Evolutionary conservation across 208 protist species (phyloP).

Genomic region (Wallacemonas sp.): DNA sequence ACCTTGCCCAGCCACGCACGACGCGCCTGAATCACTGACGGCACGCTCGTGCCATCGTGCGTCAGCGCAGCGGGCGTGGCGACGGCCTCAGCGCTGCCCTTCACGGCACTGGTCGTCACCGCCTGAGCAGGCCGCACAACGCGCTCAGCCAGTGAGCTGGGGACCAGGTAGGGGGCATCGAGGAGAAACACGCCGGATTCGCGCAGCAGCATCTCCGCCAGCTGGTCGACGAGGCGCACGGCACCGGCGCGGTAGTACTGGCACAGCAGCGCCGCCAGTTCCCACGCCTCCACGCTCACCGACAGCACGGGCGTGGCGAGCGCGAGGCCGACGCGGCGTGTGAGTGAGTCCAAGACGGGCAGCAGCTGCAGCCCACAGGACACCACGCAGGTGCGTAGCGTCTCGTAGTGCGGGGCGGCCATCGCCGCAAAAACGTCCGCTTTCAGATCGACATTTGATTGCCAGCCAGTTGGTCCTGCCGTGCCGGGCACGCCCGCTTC

Average conservation of each 20-base stretch:
- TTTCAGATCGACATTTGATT: constrained; percentile 17
- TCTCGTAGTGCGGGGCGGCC: constrained; percentile 42
- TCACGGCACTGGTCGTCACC: too few relatives aligned
- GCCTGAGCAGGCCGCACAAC: constrained; percentile 22
- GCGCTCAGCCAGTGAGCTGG: constrained; percentile 23
- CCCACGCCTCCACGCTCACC: constrained; percentile 47
- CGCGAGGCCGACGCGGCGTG: constrained; percentile 43
- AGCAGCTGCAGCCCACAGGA: constrained; percentile 53
- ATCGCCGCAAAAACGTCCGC: constrained; percentile 56
- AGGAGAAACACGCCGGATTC: constrained; percentile 52
- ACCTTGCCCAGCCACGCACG: constrained; percentile 21
- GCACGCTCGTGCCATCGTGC: constrained; percentile 12
- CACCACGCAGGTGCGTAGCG: constrained; percentile 30
- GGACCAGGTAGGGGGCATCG: constrained; percentile 41
- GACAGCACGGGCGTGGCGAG: constrained; percentile 46
- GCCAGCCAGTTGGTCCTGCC: background rate
- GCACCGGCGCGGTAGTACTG: constrained; percentile 57
- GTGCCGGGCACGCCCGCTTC: background rate
- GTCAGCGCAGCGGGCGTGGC: background rate
- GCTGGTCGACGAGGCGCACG: constrained; percentile 38
- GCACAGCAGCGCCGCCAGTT: constrained; percentile 52
- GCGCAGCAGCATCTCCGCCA: constrained; percentile 51
- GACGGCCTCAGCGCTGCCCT: background rate
- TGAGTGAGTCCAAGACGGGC: constrained; percentile 49
- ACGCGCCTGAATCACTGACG: constrained; percentile 1